Evolutionary conservation across 2,329 filamentous ascomycete species (phyloP).

Genomic region (Thielaviopsis punctulata): DNA sequence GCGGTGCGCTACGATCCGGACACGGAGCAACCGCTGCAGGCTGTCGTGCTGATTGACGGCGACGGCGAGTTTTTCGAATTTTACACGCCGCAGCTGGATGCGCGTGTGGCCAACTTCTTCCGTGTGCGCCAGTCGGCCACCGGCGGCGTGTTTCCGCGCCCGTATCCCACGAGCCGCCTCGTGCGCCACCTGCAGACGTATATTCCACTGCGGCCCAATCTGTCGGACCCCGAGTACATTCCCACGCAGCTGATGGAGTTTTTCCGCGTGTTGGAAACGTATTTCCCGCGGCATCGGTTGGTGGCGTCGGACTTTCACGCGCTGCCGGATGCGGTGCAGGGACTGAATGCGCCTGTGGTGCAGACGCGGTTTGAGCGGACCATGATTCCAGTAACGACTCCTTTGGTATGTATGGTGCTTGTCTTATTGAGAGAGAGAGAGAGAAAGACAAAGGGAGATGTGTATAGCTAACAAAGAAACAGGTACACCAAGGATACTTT

Average conservation of each 20-base stretch:
- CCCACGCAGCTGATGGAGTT: slow-evolving; percentile 92
- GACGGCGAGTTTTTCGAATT: slow-evolving; percentile 90
- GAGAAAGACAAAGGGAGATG: no score
- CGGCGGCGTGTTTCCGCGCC: slow-evolving; percentile 42
- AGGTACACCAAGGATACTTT: slow-evolving; percentile 97
- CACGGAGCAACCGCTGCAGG: slow-evolving; percentile 73
- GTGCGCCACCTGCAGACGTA: slow-evolving; percentile 44
- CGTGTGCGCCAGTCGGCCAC: slow-evolving; percentile 68
- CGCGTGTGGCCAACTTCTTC: slow-evolving; percentile 66
- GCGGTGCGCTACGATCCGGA: slow-evolving; percentile 54
- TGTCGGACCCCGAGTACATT: slow-evolving; percentile 78
- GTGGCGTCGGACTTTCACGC: slow-evolving; percentile 81
- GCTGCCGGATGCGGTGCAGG: slow-evolving; percentile 65
- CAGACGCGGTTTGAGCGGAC: slow-evolving; percentile 80
- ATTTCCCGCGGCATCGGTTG: slow-evolving; percentile 80
- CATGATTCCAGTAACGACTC: slow-evolving; percentile 79
- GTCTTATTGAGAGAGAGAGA: no score
- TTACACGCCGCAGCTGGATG: slow-evolving; percentile 66
- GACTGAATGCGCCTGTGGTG: slow-evolving; percentile 84
- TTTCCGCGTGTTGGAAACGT: slow-evolving; percentile 74
- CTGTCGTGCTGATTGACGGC: slow-evolving; percentile 68
- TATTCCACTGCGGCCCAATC: slow-evolving; percentile 56
- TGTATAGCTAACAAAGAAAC: slow-evolving; percentile 3
- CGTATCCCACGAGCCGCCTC: slow-evolving; percentile 36
- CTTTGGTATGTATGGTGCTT: slow-evolving; percentile 46